These are phyloP conservation scores for Scutellaria galericulata DNA, from an alignment of 257 asterid genomes.

Conservation along the genomic window DNA sequence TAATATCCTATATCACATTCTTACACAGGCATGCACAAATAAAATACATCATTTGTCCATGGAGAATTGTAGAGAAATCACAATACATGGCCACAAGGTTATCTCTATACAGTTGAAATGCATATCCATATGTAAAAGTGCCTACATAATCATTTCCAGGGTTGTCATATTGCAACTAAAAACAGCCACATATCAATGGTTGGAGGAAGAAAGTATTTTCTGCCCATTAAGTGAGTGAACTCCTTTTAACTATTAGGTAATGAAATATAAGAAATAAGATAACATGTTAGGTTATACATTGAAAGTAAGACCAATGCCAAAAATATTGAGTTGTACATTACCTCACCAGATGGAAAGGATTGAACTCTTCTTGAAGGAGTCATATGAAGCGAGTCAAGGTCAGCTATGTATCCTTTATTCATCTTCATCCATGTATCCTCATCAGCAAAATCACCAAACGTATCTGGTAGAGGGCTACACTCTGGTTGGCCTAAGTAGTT, in stretches of 20 bases:
- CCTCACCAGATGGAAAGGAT: constrained; percentile 67
- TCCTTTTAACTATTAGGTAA: constrained; percentile 17
- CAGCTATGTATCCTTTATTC: constrained; percentile 89
- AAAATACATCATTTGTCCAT: neutral
- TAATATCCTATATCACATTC: constrained; percentile 5
- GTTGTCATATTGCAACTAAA: neutral
- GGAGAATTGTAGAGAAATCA: neutral
- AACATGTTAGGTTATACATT: neutral
- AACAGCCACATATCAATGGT: constrained; percentile 8
- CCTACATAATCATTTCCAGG: constrained; percentile 16
- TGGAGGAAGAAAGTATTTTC: constrained; percentile 8
- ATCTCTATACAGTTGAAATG: constrained; percentile 3
- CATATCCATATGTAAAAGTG: neutral
- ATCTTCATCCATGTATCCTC: constrained; percentile 92
- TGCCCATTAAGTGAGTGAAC: neutral
- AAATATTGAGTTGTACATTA: constrained; percentile 36
- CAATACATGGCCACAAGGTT: constrained; percentile 2
- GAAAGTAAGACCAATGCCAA: constrained; percentile 25
- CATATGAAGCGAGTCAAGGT: constrained; percentile 78
- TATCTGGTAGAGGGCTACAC: constrained; percentile 84
- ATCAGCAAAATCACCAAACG: constrained; percentile 74
- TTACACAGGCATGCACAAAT: neutral
- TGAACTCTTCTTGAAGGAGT: constrained; percentile 82
- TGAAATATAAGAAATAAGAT: constrained; percentile 2
- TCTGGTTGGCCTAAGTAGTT: constrained; percentile 56